These are phyloP conservation scores for Diutina mesorugosa DNA, from an alignment of 1,139 yeast species.

Conservation along the genomic window DNA sequence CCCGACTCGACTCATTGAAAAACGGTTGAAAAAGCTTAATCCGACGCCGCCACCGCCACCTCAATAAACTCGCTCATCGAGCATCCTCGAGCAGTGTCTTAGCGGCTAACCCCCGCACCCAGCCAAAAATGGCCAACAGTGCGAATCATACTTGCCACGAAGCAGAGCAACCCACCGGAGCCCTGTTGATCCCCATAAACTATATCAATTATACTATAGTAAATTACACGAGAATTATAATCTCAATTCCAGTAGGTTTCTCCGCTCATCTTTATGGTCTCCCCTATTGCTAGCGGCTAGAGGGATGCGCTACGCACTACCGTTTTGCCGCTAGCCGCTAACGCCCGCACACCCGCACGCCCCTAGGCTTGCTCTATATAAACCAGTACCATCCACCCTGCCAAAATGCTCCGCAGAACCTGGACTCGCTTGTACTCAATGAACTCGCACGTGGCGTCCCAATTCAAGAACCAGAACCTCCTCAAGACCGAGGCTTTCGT, in stretches of 20 bases:
- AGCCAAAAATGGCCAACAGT: too few species aligned
- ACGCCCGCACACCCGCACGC: not conserved
- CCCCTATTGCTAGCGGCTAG: not conserved
- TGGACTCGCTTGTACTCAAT: not conserved
- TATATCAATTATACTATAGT: too few species aligned
- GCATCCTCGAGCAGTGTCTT: slow-evolving; percentile 4
- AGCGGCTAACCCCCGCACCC: not conserved
- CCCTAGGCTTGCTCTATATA: not conserved
- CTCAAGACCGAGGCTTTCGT: slow-evolving; percentile 46
- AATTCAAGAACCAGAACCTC: slow-evolving; percentile 32
- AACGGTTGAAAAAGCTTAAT: slow-evolving; percentile 17
- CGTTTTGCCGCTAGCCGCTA: not conserved
- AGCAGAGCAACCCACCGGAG: too few species aligned
- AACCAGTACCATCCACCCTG: not conserved
- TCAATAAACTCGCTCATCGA: too few species aligned
- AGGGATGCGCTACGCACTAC: not conserved
- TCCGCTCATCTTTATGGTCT: too few species aligned
- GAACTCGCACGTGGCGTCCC: not conserved
- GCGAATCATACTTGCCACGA: too few species aligned
- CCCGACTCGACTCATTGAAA: slow-evolving; percentile 39
- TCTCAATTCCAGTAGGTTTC: too few species aligned
- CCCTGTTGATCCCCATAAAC: too few species aligned
- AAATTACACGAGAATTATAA: too few species aligned
- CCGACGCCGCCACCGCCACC: not conserved
- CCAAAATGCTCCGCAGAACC: not conserved